Evolutionary conservation across 345 rosid species (phyloP), one percentile per base, ranked within the genome.

Genomic region (Nasturtium officinale): DNA sequence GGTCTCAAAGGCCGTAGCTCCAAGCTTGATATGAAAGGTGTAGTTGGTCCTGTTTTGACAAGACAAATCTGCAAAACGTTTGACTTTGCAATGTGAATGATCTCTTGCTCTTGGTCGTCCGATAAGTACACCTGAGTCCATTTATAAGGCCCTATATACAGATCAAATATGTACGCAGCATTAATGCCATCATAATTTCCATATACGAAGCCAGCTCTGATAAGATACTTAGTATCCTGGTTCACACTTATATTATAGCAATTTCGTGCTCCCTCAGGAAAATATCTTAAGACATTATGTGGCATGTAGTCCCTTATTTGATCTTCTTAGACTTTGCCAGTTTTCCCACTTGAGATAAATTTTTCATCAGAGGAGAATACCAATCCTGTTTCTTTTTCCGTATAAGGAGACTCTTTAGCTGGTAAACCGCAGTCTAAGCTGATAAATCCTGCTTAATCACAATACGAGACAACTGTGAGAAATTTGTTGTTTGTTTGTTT

Each of bases 11-110:
- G 77, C 75, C 89, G 77, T 5, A 84, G 29, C 6, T 87, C 88
- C 29, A 85, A 60, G 2, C 60, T 61, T 6, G 86, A 80, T 37
- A 85, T 74, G 61, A 87, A 83, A 23, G 87, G 88, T 12, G 75
- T 52, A 3, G 82, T 82, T 35, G 53, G 0, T 37, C 47, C 69
- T 3, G 69, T 72, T 1, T 86, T 83, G 9, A 81, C 82, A 0
- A 82, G 79, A 47, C 91, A 89, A 17, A 86, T 32, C 38, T 78
- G 61, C 9, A 82, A 28, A 16, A 48, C 35, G 4, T 68, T 66
- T 17, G 77, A 55, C 8, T 52, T 21, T 4, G 79, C 47, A 6
- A 56, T 30, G 72, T 86, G 75, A 5, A 86, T 53, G 9, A 85
- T 71, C 58, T 85, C 90, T 25, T 10, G 8, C 29, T 20, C 3